Evolutionary conservation across 2,329 filamentous ascomycete genomes (phyloP), one percentile per base, ranked within the genome.

Genomic region (Passalora sequoiae): DNA sequence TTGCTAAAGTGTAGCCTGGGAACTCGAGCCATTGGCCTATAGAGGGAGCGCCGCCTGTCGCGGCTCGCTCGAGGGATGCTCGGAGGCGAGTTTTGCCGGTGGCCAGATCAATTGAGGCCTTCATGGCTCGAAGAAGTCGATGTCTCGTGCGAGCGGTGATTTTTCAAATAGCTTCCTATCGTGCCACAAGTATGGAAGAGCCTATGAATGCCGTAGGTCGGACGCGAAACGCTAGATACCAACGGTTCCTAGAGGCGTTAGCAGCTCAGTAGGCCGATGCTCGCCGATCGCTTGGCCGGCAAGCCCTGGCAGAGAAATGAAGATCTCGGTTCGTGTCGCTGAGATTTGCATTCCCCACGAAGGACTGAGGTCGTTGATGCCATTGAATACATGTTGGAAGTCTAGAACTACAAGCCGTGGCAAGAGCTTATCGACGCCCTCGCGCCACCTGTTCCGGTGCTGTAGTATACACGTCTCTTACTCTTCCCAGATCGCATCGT

Each of bases 11-110:
- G 24, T 46, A 49, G 42, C 49, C 49, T 6, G 49, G 46, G 36
- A 51, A 49, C 30, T 46, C 46, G 15, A 51, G 42, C 45, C 49
- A 49, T 46, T 48, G 46, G 12, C 45, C 49, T 27, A 51, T 38
- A 1, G 35, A 40, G 8, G 49, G 35, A 6, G 27, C 30, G n/a
- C 39, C 46, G 19, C 40, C 37, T 9, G 40, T 15, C n/a, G 49
- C 33, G 9, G 49, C 21, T 9, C 46, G 49, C 24, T 44, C 29
- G 10, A 51, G 39, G 12, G 42, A 51, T n/a, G 39, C 13, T 22
- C 38, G 35, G 32, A 51, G 40, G 22, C 45, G 29, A 17, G 42
- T 51, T 7, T 47, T 45, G 22, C 25, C 12, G 12, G 44, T 38
- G 4, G 37, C 29, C 9, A 27, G 25, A 20, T 40, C 25, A n/a